Evolutionary conservation across 2,329 filamentous ascomycete genomes (phyloP), one percentile per base, ranked within the genome.

Genomic region (Ustulina deusta): DNA sequence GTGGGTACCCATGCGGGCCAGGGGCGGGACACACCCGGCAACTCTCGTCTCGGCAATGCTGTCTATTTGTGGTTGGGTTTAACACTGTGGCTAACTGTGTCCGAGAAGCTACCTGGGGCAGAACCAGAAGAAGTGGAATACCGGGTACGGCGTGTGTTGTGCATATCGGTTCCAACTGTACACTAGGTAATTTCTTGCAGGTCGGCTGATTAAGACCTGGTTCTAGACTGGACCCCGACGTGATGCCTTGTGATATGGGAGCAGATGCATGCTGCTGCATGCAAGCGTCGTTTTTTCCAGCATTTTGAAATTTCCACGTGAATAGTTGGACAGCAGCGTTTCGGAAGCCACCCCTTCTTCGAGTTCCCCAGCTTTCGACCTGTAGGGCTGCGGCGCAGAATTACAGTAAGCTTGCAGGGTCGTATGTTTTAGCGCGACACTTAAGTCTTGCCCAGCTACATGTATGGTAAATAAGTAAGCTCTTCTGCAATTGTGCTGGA

Each of bases 61-160:
- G 25, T 32, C 25, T 2, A 44, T 20, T 22, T 22, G 3, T 42
- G 5, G 17, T 6, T 42, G 11, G 15, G 10, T 25, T 27, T 27
- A 13, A 27, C 44, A 48, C 44, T 48, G 44, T 48, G 44, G 20
- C 44, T 48, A 27, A 48, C 44, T 48, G 44, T 48, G 44, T 48
- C 27, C 44, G 20, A 48, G 11, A 22, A 13, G 22, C 44, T 48
- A 48, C 44, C 17, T 27, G 11, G 2, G 22, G 11, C 27, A 11
- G 22, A 27, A 27, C 11, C 44, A 6, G 38, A 42, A 42, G 38
- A 42, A n/a, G 44, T 27, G 22, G 20, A 48, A 17, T 27, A 29
- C 22, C 17, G 15, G 7, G 2, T 51, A 51, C 25, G 25, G 15
- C 15, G 25, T 27, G n/a, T 4, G 2, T 42, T 42, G 42, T 22